A percentile compares a stretch with the other conserved stretches of the same genome.
These are phyloP conservation scores for Neurospora sp. DNA, from an alignment of 495 filamentous ascomycete species.

Conservation along the genomic window DNA sequence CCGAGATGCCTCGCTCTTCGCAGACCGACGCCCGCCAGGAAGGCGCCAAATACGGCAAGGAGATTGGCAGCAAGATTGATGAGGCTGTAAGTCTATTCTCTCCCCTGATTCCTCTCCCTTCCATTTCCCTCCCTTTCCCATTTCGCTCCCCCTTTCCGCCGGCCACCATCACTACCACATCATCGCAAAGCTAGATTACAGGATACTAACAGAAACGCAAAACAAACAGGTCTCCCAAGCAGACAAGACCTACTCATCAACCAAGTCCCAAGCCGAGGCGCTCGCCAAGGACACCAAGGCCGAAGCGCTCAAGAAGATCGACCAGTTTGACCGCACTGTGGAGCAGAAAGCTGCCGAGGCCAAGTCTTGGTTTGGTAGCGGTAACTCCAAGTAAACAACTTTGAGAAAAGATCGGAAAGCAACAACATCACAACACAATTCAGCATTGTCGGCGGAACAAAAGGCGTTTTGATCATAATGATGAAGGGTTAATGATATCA, in stretches of 20 bases:
- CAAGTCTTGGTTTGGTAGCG: slow-evolving; percentile 76
- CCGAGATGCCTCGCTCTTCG: slow-evolving; percentile 38
- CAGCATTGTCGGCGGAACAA: too few species aligned
- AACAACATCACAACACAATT: too few species aligned
- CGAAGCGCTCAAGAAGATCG: slow-evolving; percentile 58
- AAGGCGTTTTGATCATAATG: neutral
- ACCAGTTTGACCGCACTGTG: slow-evolving; percentile 62
- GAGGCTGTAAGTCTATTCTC: slow-evolving; percentile 25
- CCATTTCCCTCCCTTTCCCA: too few species aligned
- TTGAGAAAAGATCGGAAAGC: too few species aligned
- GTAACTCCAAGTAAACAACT: slow-evolving; percentile 27
- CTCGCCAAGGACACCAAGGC: slow-evolving; percentile 49
- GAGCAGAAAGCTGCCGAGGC: slow-evolving; percentile 67
- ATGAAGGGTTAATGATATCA: neutral
- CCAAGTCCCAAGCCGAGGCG: slow-evolving; percentile 45
- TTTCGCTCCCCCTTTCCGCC: too few species aligned
- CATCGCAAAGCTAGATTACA: too few species aligned
- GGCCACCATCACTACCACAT: too few species aligned
- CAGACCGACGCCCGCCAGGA: slow-evolving; percentile 29
- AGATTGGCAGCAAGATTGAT: slow-evolving; percentile 39
- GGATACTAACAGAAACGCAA: neutral
- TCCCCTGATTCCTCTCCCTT: too few species aligned
- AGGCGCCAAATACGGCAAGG: slow-evolving; percentile 27
- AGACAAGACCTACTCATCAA: slow-evolving; percentile 45
- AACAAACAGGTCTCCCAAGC: slow-evolving; percentile 48